Evolutionary conservation across 2,329 filamentous ascomycete species (phyloP).

Genomic region (Neocucurbitaria cava): DNA sequence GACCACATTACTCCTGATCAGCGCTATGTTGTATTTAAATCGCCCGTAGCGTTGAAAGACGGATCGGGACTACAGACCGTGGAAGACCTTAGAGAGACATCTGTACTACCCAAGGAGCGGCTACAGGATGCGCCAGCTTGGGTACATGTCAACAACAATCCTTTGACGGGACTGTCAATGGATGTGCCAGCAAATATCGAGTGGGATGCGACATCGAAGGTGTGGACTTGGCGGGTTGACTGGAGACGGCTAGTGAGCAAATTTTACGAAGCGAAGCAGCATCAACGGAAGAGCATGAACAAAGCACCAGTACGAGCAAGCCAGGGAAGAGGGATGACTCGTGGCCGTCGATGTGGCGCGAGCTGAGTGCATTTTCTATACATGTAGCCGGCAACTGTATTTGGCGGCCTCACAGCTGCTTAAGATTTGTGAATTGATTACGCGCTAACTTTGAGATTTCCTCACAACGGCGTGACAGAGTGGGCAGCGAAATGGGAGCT

Average conservation of each 20-base stretch:
- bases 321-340: neutral
- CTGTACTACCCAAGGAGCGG: slow-evolving; percentile 19
- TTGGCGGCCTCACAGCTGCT: neutral
- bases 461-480: neutral
- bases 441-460: neutral
- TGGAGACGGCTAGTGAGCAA: slow-evolving; percentile 26
- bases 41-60: slow-evolving; percentile 9
- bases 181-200: slow-evolving; percentile 12
- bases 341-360: neutral
- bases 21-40: slow-evolving; percentile 9
- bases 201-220: slow-evolving; percentile 24
- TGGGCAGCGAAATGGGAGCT: no score
- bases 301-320: neutral
- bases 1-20: slow-evolving; percentile 4
- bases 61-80: slow-evolving; percentile 10
- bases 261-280: slow-evolving; percentile 23
- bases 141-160: slow-evolving; percentile 23
- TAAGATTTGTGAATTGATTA: neutral
- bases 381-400: neutral
- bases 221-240: slow-evolving; percentile 28
- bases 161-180: slow-evolving; percentile 16
- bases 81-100: slow-evolving; percentile 15
- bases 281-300: neutral
- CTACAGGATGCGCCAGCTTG: slow-evolving; percentile 23
- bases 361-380: neutral